Conservation (phyloP, 129 eudicot genomes). For the Silybum marianum region DNA sequence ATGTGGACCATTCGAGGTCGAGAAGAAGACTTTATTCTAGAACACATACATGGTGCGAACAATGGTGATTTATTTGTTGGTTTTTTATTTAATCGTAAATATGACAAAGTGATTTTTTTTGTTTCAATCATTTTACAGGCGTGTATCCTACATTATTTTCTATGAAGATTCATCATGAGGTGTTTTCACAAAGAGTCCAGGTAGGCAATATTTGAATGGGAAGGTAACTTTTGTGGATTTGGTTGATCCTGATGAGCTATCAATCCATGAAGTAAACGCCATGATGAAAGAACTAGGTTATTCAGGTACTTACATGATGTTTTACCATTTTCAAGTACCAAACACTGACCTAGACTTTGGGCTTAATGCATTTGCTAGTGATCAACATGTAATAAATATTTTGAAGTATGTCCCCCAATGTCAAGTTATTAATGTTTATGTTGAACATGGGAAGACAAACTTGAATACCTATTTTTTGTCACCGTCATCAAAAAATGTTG, state of each 20-base stretch:
- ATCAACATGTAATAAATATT: neutral
- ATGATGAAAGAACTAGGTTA: neutral
- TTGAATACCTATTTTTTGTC: neutral
- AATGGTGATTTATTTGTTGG: too few species aligned
- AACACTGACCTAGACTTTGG: neutral
- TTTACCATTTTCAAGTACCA: neutral
- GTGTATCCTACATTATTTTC: too few species aligned
- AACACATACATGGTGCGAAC: too few species aligned
- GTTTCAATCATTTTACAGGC: too few species aligned
- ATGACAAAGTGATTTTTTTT: too few species aligned
- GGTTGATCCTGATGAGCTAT: neutral
- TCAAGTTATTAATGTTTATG: neutral
- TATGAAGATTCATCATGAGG: neutral
- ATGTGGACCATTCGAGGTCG: too few species aligned
- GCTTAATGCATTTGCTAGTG: neutral
- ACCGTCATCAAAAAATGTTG: neutral
- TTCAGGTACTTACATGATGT: neutral
- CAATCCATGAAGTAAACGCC: neutral
- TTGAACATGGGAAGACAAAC: neutral
- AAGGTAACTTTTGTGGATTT: neutral
- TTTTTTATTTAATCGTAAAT: too few species aligned
- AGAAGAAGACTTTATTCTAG: too few species aligned
- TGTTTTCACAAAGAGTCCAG: neutral
- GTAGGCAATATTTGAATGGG: neutral
- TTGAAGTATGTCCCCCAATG: neutral